phyloP scores from a whole-genome alignment of 208 protist species.

The Trypanosoma scelopori region DNA sequence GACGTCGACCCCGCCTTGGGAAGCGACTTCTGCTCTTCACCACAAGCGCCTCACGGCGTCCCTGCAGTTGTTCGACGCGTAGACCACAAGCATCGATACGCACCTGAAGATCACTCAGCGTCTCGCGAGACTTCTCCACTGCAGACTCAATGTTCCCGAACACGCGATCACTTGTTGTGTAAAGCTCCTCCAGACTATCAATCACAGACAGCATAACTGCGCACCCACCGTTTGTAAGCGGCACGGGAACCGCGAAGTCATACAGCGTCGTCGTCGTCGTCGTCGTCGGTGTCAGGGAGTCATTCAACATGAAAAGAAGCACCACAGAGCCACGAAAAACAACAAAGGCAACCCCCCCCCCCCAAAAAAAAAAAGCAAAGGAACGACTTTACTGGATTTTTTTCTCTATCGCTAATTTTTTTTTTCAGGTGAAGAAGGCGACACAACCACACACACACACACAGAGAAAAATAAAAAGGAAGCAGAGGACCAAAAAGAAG shows the following conservation, averaged over 20 bases:
- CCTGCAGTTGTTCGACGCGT: constrained; percentile 28
- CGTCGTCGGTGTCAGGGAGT: too few relatives aligned
- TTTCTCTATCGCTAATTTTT: too few relatives aligned
- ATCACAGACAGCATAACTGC: constrained; percentile 27
- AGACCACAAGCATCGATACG: constrained; percentile 22
- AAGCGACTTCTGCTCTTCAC: constrained; percentile 28
- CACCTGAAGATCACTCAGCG: constrained; percentile 20
- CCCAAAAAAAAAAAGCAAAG: too few relatives aligned
- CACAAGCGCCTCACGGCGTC: constrained; percentile 29
- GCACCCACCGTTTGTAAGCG: constrained; percentile 29
- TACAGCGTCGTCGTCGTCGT: constrained; percentile 7
- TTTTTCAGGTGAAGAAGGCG: too few relatives aligned
- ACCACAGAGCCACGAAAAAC: background rate
- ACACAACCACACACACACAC: too few relatives aligned
- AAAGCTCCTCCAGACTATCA: constrained; percentile 23
- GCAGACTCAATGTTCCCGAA: constrained; percentile 33
- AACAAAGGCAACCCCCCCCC: background rate
- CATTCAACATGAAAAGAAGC: constrained; percentile 20
- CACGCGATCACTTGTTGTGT: constrained; percentile 21
- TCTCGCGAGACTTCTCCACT: constrained; percentile 18
- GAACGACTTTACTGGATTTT: too few relatives aligned
- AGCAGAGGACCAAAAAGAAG: too few relatives aligned
- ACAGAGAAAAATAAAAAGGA: too few relatives aligned
- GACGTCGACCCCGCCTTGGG: constrained; percentile 2
- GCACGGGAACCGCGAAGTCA: constrained; percentile 28